Evolutionary conservation across 2,329 filamentous ascomycete species (phyloP).

Genomic region (Leptographium lundbergii): DNA sequence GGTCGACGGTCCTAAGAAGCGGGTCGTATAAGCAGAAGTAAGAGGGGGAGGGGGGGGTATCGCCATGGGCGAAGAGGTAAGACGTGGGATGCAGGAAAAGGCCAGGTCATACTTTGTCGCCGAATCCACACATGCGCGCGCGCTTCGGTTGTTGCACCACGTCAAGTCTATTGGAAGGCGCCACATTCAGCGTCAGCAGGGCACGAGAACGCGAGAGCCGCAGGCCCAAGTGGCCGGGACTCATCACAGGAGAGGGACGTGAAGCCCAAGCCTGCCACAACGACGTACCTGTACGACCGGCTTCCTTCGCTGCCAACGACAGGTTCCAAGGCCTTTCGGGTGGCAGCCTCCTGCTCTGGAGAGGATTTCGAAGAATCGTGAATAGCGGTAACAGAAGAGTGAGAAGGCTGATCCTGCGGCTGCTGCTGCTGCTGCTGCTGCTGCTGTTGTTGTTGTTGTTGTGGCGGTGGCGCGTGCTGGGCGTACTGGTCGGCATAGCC

Average conservation of each 20-base stretch:
- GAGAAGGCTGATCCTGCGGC: conserved; percentile 1
- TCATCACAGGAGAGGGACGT: neutral
- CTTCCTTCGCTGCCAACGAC: conserved; percentile 10
- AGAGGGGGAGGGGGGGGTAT: neutral
- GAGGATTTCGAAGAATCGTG: conserved; percentile 7
- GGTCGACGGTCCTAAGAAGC: conserved; percentile 70
- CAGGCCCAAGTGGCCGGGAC: neutral
- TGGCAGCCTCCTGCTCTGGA: conserved; percentile 12
- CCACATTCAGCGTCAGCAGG: conserved; percentile 2
- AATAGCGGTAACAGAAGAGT: conserved; percentile 4
- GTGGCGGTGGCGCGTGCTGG: conserved; percentile 1
- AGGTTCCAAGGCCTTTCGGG: conserved; percentile 11
- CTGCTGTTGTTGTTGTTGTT: conserved; percentile 1
- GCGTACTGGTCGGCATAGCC: conserved; percentile 10
- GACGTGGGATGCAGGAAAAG: conserved; percentile 1
- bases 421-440: conserved; percentile 1
- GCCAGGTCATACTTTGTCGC: conserved; percentile 63
- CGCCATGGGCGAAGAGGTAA: neutral
- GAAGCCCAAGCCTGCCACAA: neutral
- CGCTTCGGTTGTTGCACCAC: conserved; percentile 86
- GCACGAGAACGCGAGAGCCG: neutral
- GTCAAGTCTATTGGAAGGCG: conserved; percentile 40
- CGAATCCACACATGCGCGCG: conserved; percentile 97
- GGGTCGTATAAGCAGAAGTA: neutral
- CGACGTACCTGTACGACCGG: conserved; percentile 12